Evolutionary conservation across 768 basidiomycete species (phyloP), one percentile per base, ranked within the genome.

Genomic region (Ephemerocybe angulata): DNA sequence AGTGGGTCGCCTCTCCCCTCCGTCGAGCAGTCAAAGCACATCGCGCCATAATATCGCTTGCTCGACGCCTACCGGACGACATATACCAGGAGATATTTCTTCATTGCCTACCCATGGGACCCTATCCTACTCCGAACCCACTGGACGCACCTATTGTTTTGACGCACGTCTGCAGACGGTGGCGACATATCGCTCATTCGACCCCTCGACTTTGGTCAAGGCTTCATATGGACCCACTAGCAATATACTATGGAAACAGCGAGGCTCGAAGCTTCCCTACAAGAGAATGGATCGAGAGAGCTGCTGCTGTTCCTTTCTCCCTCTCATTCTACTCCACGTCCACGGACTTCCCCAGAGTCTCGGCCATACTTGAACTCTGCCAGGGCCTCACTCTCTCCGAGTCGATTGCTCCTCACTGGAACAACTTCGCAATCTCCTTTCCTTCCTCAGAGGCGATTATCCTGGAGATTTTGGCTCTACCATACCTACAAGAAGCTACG

Each of bases 141-240:
- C 17, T 35, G 8, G 60, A 61, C 25, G 60, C 63, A 7, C 60
- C 63, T 27, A 25, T 62, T 15, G 25, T 60, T 15, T 57, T 60
- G 15, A 58, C 55, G 5, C 57, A 57, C 10, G 49, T 63, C 10
- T 63, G 57, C 35, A 58, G 58, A 22, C 47, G 51, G 21, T 63
- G 63, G 63, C 51, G 63, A 30, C 35, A 52, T n/a, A 50, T 63
- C 12, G 47, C 55, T 10, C 52, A 60, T 6, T 54, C 46, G n/a
- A 57, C 57, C 6, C 59, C 63, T 22, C 52, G 57, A n/a, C 55
- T 63, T 25, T 63, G 62, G 62, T 30, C 60, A 7, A 21, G 57
- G 11, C 47, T 62, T 24, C 57, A 60, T 29, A 62, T 60, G 33
- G 17, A 8, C 10, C 33, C 33, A 8, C 17, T 35, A 17, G 33